Conservation (phyloP, 2,329 filamentous ascomycete species). For the Sporothrix pseudoabietina region DNA sequence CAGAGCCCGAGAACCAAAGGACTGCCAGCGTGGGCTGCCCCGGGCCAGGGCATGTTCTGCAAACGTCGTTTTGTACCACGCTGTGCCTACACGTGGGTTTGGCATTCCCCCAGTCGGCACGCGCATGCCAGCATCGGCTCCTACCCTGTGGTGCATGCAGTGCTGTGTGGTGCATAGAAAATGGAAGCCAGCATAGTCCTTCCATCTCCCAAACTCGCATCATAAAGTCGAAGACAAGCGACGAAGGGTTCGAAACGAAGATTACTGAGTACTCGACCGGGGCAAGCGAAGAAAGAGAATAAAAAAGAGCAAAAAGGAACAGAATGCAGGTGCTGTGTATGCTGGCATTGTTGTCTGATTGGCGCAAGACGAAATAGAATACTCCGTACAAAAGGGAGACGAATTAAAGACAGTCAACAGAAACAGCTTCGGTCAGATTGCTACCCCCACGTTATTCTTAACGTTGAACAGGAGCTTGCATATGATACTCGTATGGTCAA, state of each 20-base stretch:
- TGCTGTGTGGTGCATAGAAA: neutral
- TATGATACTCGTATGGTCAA: conserved; percentile 4
- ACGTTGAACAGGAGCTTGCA: neutral
- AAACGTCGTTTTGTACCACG: conserved; percentile 4
- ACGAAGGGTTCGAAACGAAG: neutral
- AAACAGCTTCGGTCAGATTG: neutral
- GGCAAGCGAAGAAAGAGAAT: neutral
- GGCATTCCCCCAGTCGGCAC: neutral
- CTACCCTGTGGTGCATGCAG: neutral
- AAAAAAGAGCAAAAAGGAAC: neutral
- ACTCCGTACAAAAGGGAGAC: neutral
- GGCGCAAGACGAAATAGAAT: neutral
- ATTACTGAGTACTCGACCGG: neutral
- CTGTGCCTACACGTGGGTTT: neutral
- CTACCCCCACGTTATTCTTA: neutral
- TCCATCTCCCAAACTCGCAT: neutral
- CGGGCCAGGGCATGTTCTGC: neutral
- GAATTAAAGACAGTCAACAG: neutral
- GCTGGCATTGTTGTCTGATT: neutral
- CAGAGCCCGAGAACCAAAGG: neutral
- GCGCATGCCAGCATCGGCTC: neutral
- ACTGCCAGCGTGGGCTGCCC: neutral
- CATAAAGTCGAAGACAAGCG: neutral
- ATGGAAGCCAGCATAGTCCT: neutral
- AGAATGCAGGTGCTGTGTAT: neutral